Conservation (phyloP, 345 rosid species). For the Syzygium aromaticum region DNA sequence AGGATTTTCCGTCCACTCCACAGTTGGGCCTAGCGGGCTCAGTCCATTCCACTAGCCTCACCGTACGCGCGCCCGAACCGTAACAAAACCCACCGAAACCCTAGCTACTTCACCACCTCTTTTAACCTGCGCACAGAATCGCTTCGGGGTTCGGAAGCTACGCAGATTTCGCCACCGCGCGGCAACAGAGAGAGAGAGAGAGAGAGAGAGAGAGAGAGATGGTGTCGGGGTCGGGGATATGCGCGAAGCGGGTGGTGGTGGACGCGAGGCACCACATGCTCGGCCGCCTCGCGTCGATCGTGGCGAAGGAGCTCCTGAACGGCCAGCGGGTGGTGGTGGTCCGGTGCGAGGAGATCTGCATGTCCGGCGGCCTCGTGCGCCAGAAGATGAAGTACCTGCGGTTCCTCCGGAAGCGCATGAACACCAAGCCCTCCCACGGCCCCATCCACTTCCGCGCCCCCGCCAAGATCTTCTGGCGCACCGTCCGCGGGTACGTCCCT, state of each 20-base stretch:
- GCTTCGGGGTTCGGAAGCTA: background rate
- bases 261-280: constrained; percentile 87
- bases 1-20: background rate
- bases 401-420: constrained; percentile 86
- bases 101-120: background rate
- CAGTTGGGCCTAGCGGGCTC: background rate
- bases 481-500: constrained; percentile 57
- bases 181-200: background rate
- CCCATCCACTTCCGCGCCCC: constrained; percentile 93
- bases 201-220: constrained; percentile 11
- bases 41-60: background rate
- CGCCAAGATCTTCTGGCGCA: constrained; percentile 88
- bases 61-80: background rate
- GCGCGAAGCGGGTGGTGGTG: constrained; percentile 64
- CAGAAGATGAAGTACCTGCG: constrained; percentile 94
- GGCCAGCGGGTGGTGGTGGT: constrained; percentile 79
- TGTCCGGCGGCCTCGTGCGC: constrained; percentile 80
- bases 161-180: background rate
- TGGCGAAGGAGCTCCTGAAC: constrained; percentile 75
- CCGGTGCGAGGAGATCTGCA: constrained; percentile 78
- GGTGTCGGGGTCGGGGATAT: constrained; percentile 82
- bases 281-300: constrained; percentile 56
- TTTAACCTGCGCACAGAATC: background rate
- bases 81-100: background rate
- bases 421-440: constrained; percentile 93